These are phyloP conservation scores for Fraxinus greggii DNA, from an alignment of 305 asterid genomes.

Conservation along the genomic window DNA sequence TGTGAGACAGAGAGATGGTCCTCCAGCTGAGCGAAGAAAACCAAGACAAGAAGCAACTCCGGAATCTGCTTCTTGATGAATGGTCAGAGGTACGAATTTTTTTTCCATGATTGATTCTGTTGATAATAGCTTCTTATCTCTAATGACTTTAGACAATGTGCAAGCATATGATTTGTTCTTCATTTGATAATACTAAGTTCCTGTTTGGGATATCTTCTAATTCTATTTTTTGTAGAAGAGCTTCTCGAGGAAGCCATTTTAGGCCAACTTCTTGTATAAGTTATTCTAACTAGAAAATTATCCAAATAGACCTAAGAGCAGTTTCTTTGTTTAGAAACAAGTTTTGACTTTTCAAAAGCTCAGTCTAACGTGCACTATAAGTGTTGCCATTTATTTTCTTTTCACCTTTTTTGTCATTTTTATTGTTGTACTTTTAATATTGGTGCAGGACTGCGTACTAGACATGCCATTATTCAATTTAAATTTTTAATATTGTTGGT, in stretches of 20 bases:
- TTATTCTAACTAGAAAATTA: too few species aligned
- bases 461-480: neutral
- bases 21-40: slow-evolving; percentile 62
- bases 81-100: slow-evolving; percentile 5
- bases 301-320: too few species aligned
- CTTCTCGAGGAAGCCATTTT: neutral
- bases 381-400: neutral
- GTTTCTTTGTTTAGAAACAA: too few species aligned
- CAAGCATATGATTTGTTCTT: neutral
- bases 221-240: too few species aligned
- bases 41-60: slow-evolving; percentile 67
- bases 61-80: slow-evolving; percentile 46
- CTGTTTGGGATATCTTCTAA: neutral
- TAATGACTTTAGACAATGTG: neutral
- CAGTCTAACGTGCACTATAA: neutral
- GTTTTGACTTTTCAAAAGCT: neutral
- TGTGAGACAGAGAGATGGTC: slow-evolving; percentile 91
- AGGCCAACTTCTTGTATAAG: neutral
- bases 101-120: slow-evolving; percentile 10
- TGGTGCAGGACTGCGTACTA: neutral
- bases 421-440: neutral
- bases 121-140: slow-evolving; percentile 1
- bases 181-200: neutral
- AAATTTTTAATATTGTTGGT: neutral
- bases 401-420: neutral